These are phyloP conservation scores for Entelexis sorbosivorans DNA, from an alignment of 1,139 yeast species.

Conservation along the genomic window DNA sequence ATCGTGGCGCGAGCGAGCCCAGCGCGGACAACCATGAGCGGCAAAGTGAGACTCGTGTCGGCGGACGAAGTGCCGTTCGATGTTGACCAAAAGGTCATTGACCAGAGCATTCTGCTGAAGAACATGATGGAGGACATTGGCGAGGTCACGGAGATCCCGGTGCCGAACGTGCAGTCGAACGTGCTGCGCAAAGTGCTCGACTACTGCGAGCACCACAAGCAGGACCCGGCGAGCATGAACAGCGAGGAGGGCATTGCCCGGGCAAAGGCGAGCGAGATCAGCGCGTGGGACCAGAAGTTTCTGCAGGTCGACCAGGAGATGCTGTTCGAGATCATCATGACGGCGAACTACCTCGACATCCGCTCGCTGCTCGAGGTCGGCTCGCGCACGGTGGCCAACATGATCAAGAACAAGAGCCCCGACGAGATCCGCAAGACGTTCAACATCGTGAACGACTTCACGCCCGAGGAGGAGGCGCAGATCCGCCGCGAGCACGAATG, in stretches of 20 bases:
- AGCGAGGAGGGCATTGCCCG: conserved; percentile 59
- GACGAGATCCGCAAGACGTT: conserved; percentile 94
- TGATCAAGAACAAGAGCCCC: conserved; percentile 93
- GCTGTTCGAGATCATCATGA: conserved; percentile 91
- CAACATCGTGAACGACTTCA: conserved; percentile 90
- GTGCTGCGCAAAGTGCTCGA: conserved; percentile 86
- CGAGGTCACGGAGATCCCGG: conserved; percentile 65
- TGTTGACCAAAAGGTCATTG: conserved; percentile 72
- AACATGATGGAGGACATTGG: conserved; percentile 71
- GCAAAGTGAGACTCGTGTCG: conserved; percentile 32
- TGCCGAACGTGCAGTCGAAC: conserved; percentile 65
- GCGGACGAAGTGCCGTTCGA: conserved; percentile 35
- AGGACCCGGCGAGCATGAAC: conserved; percentile 65
- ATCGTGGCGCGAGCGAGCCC: not conserved
- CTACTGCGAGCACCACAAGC: conserved; percentile 93
- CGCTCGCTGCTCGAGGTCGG: conserved; percentile 90
- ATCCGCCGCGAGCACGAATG: conserved; percentile 95
- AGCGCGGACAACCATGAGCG: not conserved
- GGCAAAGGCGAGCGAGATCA: conserved; percentile 39
- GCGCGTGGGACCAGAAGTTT: conserved; percentile 94
- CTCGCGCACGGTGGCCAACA: conserved; percentile 94
- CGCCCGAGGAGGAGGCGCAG: conserved; percentile 97
- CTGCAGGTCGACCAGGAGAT: conserved; percentile 95
- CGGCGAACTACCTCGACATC: conserved; percentile 92
- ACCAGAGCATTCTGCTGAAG: conserved; percentile 76